These are phyloP conservation scores for Amanita brunnescens DNA, from an alignment of 768 basidiomycete species.

Conservation along the genomic window DNA sequence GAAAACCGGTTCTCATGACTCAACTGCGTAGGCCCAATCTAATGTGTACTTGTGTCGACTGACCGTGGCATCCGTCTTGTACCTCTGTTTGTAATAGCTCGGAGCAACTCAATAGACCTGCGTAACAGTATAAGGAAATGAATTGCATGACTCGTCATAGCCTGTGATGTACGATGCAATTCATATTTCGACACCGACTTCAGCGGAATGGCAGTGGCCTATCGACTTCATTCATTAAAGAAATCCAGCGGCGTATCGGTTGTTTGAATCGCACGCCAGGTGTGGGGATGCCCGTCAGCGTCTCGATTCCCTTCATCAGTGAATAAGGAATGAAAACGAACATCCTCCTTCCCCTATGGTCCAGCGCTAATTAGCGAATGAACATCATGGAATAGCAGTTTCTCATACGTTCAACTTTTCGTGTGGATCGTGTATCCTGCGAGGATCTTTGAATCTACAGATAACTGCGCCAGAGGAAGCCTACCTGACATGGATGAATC, in stretches of 20 bases:
- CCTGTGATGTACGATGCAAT: not conserved
- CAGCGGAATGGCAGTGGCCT: too few relatives aligned
- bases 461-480: conserved; percentile 11
- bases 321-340: conserved; percentile 64
- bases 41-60: not conserved
- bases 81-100: not conserved
- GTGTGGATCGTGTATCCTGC: conserved; percentile 68
- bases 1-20: not conserved
- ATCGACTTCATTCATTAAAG: conserved; percentile 50
- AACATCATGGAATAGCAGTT: not conserved
- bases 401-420: conserved; percentile 50
- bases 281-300: conserved; percentile 38
- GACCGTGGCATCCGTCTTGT: not conserved
- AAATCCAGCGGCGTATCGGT: conserved; percentile 51
- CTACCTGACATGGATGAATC: conserved; percentile 66
- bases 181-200: not conserved
- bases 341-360: conserved; percentile 51
- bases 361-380: conserved; percentile 1
- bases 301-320: conserved; percentile 48
- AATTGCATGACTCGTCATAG: not conserved
- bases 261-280: conserved; percentile 60
- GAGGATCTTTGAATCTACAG: conserved; percentile 4
- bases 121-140: not conserved
- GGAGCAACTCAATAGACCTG: not conserved
- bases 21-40: not conserved